Evolutionary conservation across 164 flowering plant species (phyloP), one percentile per base, ranked within the genome.

Genomic region (Magnolia sinica): DNA sequence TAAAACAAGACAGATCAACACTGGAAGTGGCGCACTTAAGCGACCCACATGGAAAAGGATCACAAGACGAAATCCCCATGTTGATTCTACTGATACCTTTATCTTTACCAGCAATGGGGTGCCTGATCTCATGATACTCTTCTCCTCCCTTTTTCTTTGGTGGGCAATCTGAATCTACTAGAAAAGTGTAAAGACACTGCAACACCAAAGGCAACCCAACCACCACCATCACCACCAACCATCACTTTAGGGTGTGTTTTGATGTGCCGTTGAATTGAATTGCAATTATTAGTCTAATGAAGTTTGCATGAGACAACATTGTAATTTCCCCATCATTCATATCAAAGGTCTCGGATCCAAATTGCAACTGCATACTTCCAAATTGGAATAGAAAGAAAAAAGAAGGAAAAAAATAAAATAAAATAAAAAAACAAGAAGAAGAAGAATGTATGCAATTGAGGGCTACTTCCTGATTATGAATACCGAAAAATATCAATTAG

Each of bases 101-200:
- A 64, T 90, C 90, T 50, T 82, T 90, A 74, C 87, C 58, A 50
- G 13, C 8, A 11, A 9, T 50, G 49, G 49, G 27, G 9, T 52
- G 27, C 59, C 61, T 50, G 49, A 22, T 71, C 22, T 22, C 58
- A n/a, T 50, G 51, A 45, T 31, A 70, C 20, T 10, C n/a, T 1
- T 11, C 14, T 9, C 18, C 20, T 18, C 37, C 18, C 72, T 27
- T 70, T 70, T 31, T 31, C 72, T 19, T 31, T 11, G 51, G 51
- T 70, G 72, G 51, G 72, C 72, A 70, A 70, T 10, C 51, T 70
- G 72, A n/a, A 70, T 70, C 51, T 22, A 20, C 10, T 71, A 51
- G 19, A 71, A 71, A 71, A 71, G 73, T 19, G 59, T 71, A 49
- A 71, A 71, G 23, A 50, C 27, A 71, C 49, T n/a, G 18, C 61